A percentile compares a stretch with the other conserved stretches of the same genome.
Conservation (phyloP, 805 yeast species). For the Wickerhamomyces subpelliculosus region DNA sequence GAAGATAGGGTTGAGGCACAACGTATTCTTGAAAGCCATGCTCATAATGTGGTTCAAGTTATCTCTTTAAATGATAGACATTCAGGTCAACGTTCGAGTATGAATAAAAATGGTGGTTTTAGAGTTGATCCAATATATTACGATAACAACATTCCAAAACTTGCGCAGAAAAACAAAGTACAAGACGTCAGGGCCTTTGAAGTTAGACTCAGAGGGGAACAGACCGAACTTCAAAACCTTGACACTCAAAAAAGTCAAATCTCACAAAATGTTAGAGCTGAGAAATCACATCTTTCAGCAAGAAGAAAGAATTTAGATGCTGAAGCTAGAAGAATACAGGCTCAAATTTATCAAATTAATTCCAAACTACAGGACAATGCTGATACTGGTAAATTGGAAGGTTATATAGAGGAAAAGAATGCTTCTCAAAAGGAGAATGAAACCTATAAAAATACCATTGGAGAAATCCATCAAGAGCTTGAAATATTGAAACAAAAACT, state of each 20-base stretch:
- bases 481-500: conserved; percentile 12
- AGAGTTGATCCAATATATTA: conserved; percentile 49
- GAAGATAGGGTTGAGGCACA: conserved; percentile 48
- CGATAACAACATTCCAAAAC: conserved; percentile 13
- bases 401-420: conserved; percentile 6
- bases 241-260: conserved; percentile 5
- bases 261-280: conserved; percentile 10
- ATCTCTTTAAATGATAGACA: conserved; percentile 33
- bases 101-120: conserved; percentile 35
- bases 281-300: conserved; percentile 11
- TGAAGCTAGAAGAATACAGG: conserved; percentile 12
- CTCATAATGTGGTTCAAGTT: conserved; percentile 35
- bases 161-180: conserved; percentile 2
- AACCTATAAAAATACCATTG: conserved; percentile 1
- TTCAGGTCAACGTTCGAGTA: conserved; percentile 38
- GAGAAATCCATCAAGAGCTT: conserved; percentile 18
- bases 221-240: conserved; percentile 8
- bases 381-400: conserved; percentile 35
- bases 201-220: conserved; percentile 11
- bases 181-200: conserved; percentile 13
- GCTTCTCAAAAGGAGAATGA: background rate
- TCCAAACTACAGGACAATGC: conserved; percentile 37
- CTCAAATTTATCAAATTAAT: conserved; percentile 26
- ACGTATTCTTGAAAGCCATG: conserved; percentile 27
- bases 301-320: conserved; percentile 14